These are phyloP conservation scores for Termitomyces sp. DNA, from an alignment of 768 basidiomycete species.

Conservation along the genomic window DNA sequence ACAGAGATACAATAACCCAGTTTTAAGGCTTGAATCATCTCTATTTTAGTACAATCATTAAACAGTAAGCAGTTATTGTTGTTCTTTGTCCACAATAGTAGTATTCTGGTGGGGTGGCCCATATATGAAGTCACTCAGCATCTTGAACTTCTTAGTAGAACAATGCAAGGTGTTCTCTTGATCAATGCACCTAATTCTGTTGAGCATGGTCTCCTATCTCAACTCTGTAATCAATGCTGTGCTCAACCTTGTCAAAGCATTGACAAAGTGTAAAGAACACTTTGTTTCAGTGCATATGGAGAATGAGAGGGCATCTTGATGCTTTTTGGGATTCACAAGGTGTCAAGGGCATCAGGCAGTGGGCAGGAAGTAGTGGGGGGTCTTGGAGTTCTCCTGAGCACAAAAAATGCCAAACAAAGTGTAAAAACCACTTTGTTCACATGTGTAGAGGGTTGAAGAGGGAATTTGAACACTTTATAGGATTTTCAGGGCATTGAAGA, in stretches of 20 bases:
- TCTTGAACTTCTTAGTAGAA: conserved; percentile 35
- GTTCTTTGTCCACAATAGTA: conserved; percentile 71
- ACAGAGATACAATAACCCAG: conserved; percentile 9
- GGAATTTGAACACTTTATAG: too few relatives aligned
- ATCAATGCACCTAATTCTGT: conserved; percentile 64
- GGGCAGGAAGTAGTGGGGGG: too few relatives aligned
- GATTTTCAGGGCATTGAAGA: too few relatives aligned
- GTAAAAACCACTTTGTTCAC: too few relatives aligned
- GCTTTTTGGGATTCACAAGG: too few relatives aligned
- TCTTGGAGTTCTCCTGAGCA: too few relatives aligned
- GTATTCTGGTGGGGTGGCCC: conserved; percentile 66
- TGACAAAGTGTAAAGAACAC: too few relatives aligned
- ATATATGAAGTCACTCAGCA: conserved; percentile 60
- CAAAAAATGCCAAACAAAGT: too few relatives aligned
- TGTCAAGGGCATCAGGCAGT: too few relatives aligned
- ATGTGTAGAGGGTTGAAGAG: too few relatives aligned
- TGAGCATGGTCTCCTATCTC: conserved; percentile 45
- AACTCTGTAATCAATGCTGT: conserved; percentile 42
- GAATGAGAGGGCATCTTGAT: too few relatives aligned
- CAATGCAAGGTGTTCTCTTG: conserved; percentile 52
- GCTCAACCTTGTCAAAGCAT: conserved; percentile 23
- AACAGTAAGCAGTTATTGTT: conserved; percentile 30
- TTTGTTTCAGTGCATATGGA: too few relatives aligned
- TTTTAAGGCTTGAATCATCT: conserved; percentile 21
- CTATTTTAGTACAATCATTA: conserved; percentile 32